Percentiles rank a stretch among this genome's conserved stretches.
Conservation (phyloP, 257 asterid genomes). For the Linderniella brevidens region DNA sequence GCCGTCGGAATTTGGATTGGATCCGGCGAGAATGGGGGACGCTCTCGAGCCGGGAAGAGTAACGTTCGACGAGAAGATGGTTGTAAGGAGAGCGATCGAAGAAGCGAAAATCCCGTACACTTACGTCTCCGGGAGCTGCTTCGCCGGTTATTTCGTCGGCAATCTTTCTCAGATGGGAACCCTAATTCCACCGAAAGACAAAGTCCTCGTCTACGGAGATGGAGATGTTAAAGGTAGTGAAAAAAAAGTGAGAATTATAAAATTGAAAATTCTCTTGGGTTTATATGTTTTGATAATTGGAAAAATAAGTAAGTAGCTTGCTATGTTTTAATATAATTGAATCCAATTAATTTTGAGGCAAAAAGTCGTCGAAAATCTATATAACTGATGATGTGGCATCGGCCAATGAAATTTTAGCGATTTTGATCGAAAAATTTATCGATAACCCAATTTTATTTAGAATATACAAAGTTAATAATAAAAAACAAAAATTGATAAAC, state of each 20-base stretch:
- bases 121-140: conserved; percentile 63
- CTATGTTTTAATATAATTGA: too few relatives aligned
- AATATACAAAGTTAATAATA: too few relatives aligned
- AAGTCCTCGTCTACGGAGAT: conserved; percentile 35
- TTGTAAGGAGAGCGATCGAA: conserved; percentile 47
- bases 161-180: conserved; percentile 54
- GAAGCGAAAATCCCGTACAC: conserved; percentile 63
- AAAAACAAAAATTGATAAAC: too few relatives aligned
- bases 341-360: too few relatives aligned
- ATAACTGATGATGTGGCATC: too few relatives aligned
- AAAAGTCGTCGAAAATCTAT: too few relatives aligned
- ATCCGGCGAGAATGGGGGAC: conserved; percentile 51
- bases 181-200: conserved; percentile 53
- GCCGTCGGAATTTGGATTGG: conserved; percentile 80
- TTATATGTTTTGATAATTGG: too few relatives aligned
- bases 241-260: not conserved
- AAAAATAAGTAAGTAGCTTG: too few relatives aligned
- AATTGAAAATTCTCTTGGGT: too few relatives aligned
- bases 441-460: too few relatives aligned
- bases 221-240: conserved; percentile 50
- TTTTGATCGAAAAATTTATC: too few relatives aligned
- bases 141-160: conserved; percentile 60
- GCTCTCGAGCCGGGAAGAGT: conserved; percentile 76
- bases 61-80: conserved; percentile 79
- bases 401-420: too few relatives aligned